Conservation (phyloP, 1,284 basidiomycete genomes). For the Waitea zeae region DNA sequence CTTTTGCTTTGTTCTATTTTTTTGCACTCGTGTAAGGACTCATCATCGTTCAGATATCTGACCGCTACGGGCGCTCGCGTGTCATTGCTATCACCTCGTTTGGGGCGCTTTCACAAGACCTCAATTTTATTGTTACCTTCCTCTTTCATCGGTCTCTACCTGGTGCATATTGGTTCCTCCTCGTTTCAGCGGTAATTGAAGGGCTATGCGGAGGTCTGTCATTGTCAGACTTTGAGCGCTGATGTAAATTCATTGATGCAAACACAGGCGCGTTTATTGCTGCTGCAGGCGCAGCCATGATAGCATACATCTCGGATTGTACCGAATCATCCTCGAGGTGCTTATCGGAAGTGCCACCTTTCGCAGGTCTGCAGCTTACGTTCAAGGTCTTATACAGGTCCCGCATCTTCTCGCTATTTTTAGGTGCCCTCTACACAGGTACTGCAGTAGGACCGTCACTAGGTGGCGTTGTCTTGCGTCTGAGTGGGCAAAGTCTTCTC, state of each 20-base stretch:
- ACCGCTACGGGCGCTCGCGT: conserved; percentile 56
- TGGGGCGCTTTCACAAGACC: conserved; percentile 50
- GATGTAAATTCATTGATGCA: no score
- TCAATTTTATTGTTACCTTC: conserved; percentile 50
- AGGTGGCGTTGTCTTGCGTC: conserved; percentile 45
- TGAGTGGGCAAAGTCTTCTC: conserved; percentile 38
- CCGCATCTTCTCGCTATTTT: no score
- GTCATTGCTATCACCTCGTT: conserved; percentile 46
- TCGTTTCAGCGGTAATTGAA: conserved; percentile 57
- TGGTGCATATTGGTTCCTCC: conserved; percentile 73
- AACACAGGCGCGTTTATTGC: no score
- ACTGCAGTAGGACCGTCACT: conserved; percentile 59
- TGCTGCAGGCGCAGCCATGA: conserved; percentile 29
- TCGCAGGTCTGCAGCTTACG: conserved; percentile 13
- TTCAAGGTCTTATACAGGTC: background rate
- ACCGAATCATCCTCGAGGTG: conserved; percentile 29
- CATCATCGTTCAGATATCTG: conserved; percentile 50
- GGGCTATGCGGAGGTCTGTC: conserved; percentile 63
- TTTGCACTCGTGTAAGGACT: conserved; percentile 1
- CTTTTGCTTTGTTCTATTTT: conserved; percentile 4
- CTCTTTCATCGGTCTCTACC: conserved; percentile 42
- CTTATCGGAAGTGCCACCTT: conserved; percentile 39
- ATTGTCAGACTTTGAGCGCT: no score
- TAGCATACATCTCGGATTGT: conserved; percentile 49
- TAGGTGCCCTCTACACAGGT: conserved; percentile 19